phyloP scores from a whole-genome alignment of 164 flowering plant species.

The Brasenia schreberi region DNA sequence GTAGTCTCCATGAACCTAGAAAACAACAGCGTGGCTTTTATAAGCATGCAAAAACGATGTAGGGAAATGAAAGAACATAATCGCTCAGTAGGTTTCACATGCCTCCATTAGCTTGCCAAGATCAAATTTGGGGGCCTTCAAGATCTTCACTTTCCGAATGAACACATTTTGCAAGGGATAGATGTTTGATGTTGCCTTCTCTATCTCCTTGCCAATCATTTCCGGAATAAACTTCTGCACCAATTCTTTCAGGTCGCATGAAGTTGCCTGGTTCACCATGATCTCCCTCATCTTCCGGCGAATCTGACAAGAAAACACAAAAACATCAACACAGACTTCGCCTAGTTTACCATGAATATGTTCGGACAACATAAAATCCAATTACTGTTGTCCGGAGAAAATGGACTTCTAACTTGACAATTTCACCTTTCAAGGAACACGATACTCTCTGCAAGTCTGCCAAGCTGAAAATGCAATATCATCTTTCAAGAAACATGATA shows the following conservation, averaged over 20 bases:
- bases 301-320: conserved; percentile 12
- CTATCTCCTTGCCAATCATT: conserved; percentile 29
- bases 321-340: no score
- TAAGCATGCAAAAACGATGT: background rate
- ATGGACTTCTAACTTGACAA: no score
- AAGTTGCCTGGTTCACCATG: conserved; percentile 24
- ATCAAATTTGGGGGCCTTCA: conserved; percentile 33
- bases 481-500: no score
- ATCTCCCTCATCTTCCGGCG: conserved; percentile 29
- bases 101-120: conserved; percentile 35
- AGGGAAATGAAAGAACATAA: background rate
- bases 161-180: conserved; percentile 30
- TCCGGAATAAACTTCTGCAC: conserved; percentile 26
- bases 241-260: conserved; percentile 26
- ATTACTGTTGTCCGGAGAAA: no score
- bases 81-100: background rate
- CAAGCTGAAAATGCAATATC: no score
- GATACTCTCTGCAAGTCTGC: no score
- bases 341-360: no score
- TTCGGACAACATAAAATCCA: no score
- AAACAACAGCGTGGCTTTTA: background rate
- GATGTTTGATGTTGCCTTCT: conserved; percentile 25
- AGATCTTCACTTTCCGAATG: conserved; percentile 27
- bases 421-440: no score
- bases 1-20: conserved; percentile 30